Percentiles rank a stretch among this genome's conserved stretches.
Conservation (phyloP, 1,284 basidiomycete genomes). For the Boletus smithii region DNA sequence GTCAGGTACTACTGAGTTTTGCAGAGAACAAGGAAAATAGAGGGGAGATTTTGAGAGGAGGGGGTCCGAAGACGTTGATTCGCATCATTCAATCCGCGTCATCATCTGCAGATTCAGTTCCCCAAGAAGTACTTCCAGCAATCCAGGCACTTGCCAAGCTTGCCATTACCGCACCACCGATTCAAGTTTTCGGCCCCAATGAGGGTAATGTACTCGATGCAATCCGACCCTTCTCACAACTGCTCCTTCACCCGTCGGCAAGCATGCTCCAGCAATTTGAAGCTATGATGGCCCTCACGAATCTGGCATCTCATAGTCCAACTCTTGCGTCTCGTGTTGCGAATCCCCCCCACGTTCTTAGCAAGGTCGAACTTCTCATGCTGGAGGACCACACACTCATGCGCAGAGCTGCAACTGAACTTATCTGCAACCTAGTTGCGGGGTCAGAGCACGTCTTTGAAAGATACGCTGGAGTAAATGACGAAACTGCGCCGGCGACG, state of each 20-base stretch:
- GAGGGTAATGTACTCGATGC: constrained; percentile 75
- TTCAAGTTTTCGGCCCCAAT: constrained; percentile 85
- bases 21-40: constrained; percentile 76
- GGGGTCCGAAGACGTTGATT: constrained; percentile 69
- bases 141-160: constrained; percentile 92
- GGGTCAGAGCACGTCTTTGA: constrained; percentile 75
- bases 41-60: constrained; percentile 78
- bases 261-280: constrained; percentile 86
- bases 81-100: constrained; percentile 53
- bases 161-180: constrained; percentile 85
- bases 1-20: constrained; percentile 65
- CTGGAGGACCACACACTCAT: constrained; percentile 82
- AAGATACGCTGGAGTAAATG: constrained; percentile 54
- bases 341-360: constrained; percentile 56
- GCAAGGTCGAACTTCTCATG: constrained; percentile 76
- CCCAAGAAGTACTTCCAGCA: constrained; percentile 46
- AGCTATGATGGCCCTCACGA: constrained; percentile 92
- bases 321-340: constrained; percentile 66
- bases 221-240: constrained; percentile 70
- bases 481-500: constrained; percentile 46
- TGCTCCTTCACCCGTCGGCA: constrained; percentile 68
- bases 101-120: constrained; percentile 25
- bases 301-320: constrained; percentile 78
- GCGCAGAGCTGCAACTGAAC: constrained; percentile 83
- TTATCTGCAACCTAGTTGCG: constrained; percentile 89